Evolutionary conservation across 2,329 filamentous ascomycete species (phyloP).

Genomic region (Salinomyces thailandicus): DNA sequence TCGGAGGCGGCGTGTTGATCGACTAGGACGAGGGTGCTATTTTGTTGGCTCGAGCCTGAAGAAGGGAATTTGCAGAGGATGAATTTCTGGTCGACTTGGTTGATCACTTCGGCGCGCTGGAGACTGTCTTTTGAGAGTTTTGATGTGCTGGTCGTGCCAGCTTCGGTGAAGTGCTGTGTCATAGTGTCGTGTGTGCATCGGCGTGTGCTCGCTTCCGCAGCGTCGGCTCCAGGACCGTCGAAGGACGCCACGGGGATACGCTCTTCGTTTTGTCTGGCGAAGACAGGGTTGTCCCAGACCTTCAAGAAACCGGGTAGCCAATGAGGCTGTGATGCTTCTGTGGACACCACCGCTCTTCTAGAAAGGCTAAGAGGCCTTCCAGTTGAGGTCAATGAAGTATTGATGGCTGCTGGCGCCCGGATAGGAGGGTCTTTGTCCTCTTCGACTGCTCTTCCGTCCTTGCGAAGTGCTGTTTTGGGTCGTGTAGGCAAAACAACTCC

Average conservation of each 20-base stretch:
- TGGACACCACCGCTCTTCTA: conserved; percentile 6
- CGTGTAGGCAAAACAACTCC: conserved; percentile 31
- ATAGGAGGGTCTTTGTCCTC: neutral
- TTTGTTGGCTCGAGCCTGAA: conserved; percentile 6
- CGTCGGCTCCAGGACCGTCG: conserved; percentile 12
- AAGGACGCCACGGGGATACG: conserved; percentile 15
- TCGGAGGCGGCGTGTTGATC: conserved; percentile 97
- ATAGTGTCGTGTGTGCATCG: conserved; percentile 7
- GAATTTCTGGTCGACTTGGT: conserved; percentile 85
- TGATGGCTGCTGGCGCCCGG: conserved; percentile 15
- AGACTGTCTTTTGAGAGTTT: conserved; percentile 54
- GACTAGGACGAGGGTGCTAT: conserved; percentile 55
- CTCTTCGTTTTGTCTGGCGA: conserved; percentile 36
- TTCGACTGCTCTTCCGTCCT: neutral
- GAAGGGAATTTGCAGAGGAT: conserved; percentile 55
- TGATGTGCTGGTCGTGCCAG: conserved; percentile 9
- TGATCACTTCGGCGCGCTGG: conserved; percentile 52
- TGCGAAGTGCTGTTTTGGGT: neutral
- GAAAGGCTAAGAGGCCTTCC: conserved; percentile 26
- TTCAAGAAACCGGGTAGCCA: conserved; percentile 55
- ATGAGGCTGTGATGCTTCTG: neutral
- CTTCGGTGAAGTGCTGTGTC: conserved; percentile 5
- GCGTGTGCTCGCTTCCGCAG: conserved; percentile 5
- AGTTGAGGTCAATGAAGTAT: conserved; percentile 16
- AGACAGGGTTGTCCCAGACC: conserved; percentile 68